Evolutionary conservation across 1,284 basidiomycete genomes (phyloP), one percentile per base, ranked within the genome.

Genomic region (Ceraceosorus guamensis): DNA sequence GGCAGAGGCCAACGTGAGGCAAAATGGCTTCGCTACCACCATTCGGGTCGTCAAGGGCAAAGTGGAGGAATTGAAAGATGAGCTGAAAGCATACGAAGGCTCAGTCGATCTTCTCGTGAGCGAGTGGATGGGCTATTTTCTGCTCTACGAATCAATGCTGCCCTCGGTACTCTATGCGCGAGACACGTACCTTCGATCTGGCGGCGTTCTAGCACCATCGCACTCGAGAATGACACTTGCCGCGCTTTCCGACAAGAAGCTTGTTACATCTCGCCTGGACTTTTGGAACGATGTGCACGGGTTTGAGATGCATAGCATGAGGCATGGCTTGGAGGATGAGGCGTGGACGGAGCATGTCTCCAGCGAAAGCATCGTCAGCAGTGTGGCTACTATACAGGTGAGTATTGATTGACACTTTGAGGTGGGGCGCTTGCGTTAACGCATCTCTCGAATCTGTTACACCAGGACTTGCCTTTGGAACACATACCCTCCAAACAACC

Each of bases 211-310:
- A 83, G 91, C 87, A 0, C 93, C 93, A 0, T 90, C 87, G 66
- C 89, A 97, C 71, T 88, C 86, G 60, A 83, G 85, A 61, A 89
- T 98, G 79, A 84, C 88, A 79, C 79, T 97, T 18, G 85, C 82
- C 3, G 83, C 91, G 5, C 88, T 88, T 64, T 86, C 88, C 46
- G 89, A 83, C 6, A 80, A 79, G 4, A 85, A 87, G 50, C 81
- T 91, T 35, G 81, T 84, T 73, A 86, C 87, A 69, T 89, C 93
- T 46, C 83, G 87, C 11, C 80, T 96, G 24, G 82, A 81, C 0
- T 97, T 92, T 76, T 98, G 93, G 93, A 80, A 84, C 57, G 85
- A 91, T 72, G 84, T 96, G 1, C 91, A 97, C 72, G 92, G 91
- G 11, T 76, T 76, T 55, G 49, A 60, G 46, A 73, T 76, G 73